Conservation (phyloP, 257 asterid genomes). For the Solanum bulbocastanum region DNA sequence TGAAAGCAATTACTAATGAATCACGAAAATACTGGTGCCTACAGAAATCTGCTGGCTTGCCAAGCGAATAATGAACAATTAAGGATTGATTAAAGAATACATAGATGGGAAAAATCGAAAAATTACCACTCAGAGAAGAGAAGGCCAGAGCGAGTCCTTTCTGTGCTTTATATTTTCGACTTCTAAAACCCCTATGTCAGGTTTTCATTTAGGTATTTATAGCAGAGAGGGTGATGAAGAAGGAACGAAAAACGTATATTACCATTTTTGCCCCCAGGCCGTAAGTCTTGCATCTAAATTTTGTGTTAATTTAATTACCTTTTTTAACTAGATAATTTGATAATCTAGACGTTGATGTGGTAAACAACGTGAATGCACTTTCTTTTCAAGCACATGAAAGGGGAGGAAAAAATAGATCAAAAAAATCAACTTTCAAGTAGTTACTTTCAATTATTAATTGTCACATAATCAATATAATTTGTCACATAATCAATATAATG, state of each 20-base stretch:
- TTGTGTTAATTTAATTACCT: not conserved
- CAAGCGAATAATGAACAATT: not conserved
- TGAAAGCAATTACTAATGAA: not conserved
- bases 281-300: too few species aligned
- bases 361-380: too few species aligned
- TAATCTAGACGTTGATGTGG: not conserved
- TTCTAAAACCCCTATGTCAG: not conserved
- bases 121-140: not conserved
- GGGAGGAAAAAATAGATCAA: too few species aligned
- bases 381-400: too few species aligned
- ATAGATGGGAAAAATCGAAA: not conserved
- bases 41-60: not conserved
- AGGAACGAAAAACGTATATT: not conserved
- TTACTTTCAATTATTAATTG: too few species aligned
- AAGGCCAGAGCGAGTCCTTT: not conserved
- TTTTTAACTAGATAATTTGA: too few species aligned
- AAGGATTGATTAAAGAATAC: not conserved
- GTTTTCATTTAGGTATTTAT: not conserved
- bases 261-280: not conserved
- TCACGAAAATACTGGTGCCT: not conserved
- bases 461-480: too few species aligned
- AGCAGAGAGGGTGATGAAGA: not conserved
- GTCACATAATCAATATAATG: too few species aligned
- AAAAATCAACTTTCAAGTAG: too few species aligned
- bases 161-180: not conserved